These are phyloP conservation scores for Suhomyces sp. DNA, from an alignment of 805 yeast species.

Conservation along the genomic window DNA sequence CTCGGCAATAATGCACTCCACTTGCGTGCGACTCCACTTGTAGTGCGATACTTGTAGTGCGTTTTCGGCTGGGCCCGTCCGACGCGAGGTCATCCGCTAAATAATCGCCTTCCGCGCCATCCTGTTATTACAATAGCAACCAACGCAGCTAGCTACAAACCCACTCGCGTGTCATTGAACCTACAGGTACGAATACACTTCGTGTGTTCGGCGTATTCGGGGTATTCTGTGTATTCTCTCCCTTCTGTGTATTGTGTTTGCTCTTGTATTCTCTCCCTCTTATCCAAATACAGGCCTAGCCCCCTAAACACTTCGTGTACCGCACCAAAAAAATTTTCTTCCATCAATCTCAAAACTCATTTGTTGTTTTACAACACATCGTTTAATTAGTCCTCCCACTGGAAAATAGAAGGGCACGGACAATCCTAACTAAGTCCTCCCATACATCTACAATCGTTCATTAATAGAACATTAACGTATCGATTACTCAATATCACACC, in stretches of 20 bases:
- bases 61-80: neutral
- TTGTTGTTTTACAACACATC: slow-evolving; percentile 6
- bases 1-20: neutral
- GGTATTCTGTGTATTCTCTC: no score
- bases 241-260: no score
- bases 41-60: no score
- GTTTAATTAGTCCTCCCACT: neutral
- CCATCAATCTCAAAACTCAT: slow-evolving; percentile 3
- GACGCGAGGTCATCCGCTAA: neutral
- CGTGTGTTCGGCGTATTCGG: no score
- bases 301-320: slow-evolving; percentile 4
- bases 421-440: neutral
- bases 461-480: neutral
- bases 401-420: slow-evolving; percentile 3
- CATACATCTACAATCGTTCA: neutral
- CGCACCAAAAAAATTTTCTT: slow-evolving; percentile 5
- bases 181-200: no score
- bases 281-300: neutral
- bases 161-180: neutral
- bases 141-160: neutral
- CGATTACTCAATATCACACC: neutral
- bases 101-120: neutral
- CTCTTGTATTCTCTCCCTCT: no score
- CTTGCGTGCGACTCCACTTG: neutral
- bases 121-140: neutral